Evolutionary conservation across 164 flowering plant genomes (phyloP), one percentile per base, ranked within the genome.

Genomic region (Dillenia suffruticosa): DNA sequence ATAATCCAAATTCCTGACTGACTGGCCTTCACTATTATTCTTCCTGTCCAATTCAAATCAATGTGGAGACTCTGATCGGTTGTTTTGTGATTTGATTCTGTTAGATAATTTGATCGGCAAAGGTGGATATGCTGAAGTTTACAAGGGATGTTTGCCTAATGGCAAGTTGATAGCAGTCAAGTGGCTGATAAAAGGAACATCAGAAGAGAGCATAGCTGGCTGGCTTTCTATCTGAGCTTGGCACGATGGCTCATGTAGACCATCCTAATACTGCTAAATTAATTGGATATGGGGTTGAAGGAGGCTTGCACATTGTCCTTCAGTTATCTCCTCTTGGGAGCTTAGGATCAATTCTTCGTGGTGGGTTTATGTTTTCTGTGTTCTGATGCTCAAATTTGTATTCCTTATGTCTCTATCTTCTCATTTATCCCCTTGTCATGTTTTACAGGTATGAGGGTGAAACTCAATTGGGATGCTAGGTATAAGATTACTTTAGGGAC

Each of bases 71-170:
- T 61, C 49, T 68, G 43, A 11, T 58, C 40, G 40, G 49, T 59
- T 14, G 47, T 43, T 17, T 2, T 32, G 58, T 48, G 0, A 7
- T 17, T 46, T 65, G 14, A 14, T 13, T 61, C 51, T 22, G 43
- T 15, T 46, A 94, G 99, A 83, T 32, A 86, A 88, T 59, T 50
- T 89, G 72, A 88, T 94, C 22, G 97, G 97, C 22, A 85, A 85
- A 67, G 99, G 99, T 58, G 99, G 99, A 10, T 94, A 84, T 78
- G 90, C 94, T 17, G 87, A 88, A 74, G 99, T 94, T 17, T 94
- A 86, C 79, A 84, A 80, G 78, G 99, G 99, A 7, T 61, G 68
- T 17, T 56, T 91, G 74, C 63, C 71, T 70, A 85, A 80, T 68
- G 96, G 97, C 53, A 76, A 77, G 46, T 54, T 63, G 43, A 86